Base-by-base conservation (phyloP, 352 stramenopile genomes). In the Phytophthora ohioensis region DNA sequence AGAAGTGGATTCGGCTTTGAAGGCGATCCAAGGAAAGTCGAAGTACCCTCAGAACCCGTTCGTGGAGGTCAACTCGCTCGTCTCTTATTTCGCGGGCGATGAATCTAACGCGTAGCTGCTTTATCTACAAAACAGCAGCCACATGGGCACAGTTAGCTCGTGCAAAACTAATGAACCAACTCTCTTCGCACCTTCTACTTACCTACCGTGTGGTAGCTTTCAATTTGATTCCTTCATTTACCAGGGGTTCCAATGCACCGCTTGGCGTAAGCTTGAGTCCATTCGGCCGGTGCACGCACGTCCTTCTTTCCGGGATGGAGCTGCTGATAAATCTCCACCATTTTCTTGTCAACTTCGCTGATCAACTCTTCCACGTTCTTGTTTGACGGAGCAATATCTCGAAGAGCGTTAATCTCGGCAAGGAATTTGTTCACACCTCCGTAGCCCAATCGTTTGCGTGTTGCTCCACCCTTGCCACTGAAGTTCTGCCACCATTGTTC, bases 351-450 rank as follows among this genome's bases (percentile, higher is more conserved):
- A 34, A 90, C 17, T 15, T 79, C 58, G 13, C 75, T 69, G 36
- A 76, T 62, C 30, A 73, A 53, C 43, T 78, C 67, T 15, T 84
- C 67, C 6, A 94, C 49, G 4, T 55, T 52, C 12, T 79, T 80
- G 9, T 72, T 81, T 4, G 57, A 15, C 15, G 82, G 72, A 27
- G 72, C 61, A 36, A 82, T 80, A 35, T 85, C 51, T 10, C 57
- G 73, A 36, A 94, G 62, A 10, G 88, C 73, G 3, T 78, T 74
- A 4, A 94, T 58, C 57, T 95, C 88, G 2, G 77, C 86, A 17
- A 92, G 69, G 39, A 94, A 90, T 54, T 81, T 85, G 76, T 90
- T 93, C 32, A 90, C 55, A 12, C 86, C 88, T 4, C 74, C 80
- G 57, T 80, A 89, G 15, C 86, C 86, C 51, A 93, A 57, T 12